A percentile compares a stretch with the other conserved stretches of the same genome.
phyloP scores from a whole-genome alignment of 1,139 yeast genomes.

The Kurtzmaniella quercitrusa region DNA sequence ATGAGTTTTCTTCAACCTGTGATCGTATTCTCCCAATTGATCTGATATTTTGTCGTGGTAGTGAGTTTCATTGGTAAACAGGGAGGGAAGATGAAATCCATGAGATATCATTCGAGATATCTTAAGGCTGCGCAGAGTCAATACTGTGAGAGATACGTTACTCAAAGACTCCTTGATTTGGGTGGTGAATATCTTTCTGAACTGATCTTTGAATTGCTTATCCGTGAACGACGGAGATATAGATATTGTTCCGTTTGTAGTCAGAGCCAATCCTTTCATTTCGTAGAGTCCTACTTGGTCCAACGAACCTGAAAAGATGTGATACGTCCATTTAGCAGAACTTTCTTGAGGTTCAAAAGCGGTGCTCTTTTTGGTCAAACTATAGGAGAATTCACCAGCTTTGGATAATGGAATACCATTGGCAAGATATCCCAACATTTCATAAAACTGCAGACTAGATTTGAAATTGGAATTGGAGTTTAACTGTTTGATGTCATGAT shows the following conservation, averaged over 20 bases:
- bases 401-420: constrained; percentile 24
- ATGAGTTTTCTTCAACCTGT: constrained; percentile 22
- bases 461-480: constrained; percentile 21
- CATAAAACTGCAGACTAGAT: constrained; percentile 25
- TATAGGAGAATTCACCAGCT: constrained; percentile 16
- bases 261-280: constrained; percentile 27
- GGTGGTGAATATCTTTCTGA: constrained; percentile 2
- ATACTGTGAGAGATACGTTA: constrained; percentile 22
- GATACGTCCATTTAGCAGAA: constrained; percentile 26
- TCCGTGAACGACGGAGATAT: constrained; percentile 24
- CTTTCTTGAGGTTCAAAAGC: constrained; percentile 16
- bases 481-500: constrained; percentile 28
- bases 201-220: constrained; percentile 15
- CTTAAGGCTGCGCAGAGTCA: constrained; percentile 29
- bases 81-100: constrained; percentile 32
- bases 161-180: constrained; percentile 3
- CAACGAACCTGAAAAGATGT: constrained; percentile 31
- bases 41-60: constrained; percentile 34
- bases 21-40: constrained; percentile 27
- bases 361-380: constrained; percentile 21
- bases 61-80: constrained; percentile 21
- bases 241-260: constrained; percentile 27
- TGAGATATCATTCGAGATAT: constrained; percentile 23
- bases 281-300: constrained; percentile 42
- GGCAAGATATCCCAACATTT: constrained; percentile 25